These are phyloP conservation scores for Fusarium gaditjirri DNA, from an alignment of 2,329 filamentous ascomycete species.

Conservation along the genomic window DNA sequence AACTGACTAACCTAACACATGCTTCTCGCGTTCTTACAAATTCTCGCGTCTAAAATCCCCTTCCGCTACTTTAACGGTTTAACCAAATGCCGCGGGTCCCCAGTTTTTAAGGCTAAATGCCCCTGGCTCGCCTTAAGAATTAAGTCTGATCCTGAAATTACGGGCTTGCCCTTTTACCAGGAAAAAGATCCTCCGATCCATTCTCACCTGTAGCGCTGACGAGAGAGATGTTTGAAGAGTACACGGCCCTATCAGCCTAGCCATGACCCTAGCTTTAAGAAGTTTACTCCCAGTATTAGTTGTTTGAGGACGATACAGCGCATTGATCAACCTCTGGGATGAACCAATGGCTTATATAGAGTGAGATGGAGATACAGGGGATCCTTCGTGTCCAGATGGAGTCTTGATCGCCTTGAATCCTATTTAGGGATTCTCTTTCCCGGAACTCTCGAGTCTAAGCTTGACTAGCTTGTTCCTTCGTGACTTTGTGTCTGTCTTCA, in stretches of 20 bases:
- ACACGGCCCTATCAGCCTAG: conserved; percentile 14
- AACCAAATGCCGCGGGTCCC: not conserved
- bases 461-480: not conserved
- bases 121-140: conserved; percentile 6
- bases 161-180: conserved; percentile 5
- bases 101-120: conserved; percentile 30
- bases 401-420: conserved; percentile 7
- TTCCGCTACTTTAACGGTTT: not conserved
- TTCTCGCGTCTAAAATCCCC: not conserved
- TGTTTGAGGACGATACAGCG: conserved; percentile 11
- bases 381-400: conserved; percentile 11
- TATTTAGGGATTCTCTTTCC: not conserved
- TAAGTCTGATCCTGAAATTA: conserved; percentile 26
- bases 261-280: conserved; percentile 10
- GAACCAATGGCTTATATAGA: not conserved
- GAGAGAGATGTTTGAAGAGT: not conserved
- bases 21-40: not conserved
- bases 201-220: not conserved
- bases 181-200: conserved; percentile 25
- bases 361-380: conserved; percentile 17
- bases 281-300: not conserved
- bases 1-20: not conserved
- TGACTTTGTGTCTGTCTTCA: not conserved
- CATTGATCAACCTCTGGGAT: not conserved
- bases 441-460: not conserved